Percentiles rank a stretch among this genome's conserved stretches.
Conservation (phyloP, 129 eudicot species). For the Sambucus nigra region DNA sequence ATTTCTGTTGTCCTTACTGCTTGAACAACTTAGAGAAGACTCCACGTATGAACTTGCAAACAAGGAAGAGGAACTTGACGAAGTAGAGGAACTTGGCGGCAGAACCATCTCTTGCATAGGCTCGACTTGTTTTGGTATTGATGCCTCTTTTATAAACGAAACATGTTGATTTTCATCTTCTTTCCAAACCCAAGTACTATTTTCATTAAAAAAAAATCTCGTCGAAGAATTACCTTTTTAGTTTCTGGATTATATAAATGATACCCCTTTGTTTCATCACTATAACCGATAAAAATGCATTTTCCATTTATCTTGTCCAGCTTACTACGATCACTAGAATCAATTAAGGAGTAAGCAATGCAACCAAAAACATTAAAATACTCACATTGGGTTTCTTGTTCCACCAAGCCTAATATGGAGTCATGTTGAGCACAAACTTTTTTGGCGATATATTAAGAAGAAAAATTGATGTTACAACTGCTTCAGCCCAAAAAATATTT, state of each 20-base stretch:
- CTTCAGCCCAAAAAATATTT: conserved; percentile 11
- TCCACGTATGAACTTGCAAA: background rate
- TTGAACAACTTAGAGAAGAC: background rate
- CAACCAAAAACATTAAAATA: conserved; percentile 7
- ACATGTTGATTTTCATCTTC: too few relatives aligned
- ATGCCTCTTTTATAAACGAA: too few relatives aligned
- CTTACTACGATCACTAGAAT: background rate
- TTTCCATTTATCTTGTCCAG: too few relatives aligned
- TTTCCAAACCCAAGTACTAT: too few relatives aligned
- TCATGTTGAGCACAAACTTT: background rate
- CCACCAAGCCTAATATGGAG: conserved; percentile 6
- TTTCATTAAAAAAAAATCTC: background rate
- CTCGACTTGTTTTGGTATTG: background rate
- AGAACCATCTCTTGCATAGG: too few relatives aligned
- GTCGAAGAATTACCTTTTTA: background rate
- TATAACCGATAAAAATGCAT: too few relatives aligned
- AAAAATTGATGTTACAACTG: background rate
- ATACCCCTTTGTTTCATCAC: background rate
- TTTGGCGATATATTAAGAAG: conserved; percentile 5
- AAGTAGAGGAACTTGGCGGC: too few relatives aligned
- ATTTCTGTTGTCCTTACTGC: too few relatives aligned
- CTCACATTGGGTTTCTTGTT: background rate
- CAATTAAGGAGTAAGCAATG: background rate
- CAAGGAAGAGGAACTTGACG: too few relatives aligned
- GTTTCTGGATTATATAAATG: background rate